Conservation (phyloP, 306 rosid genomes). For the Quercus suber region DNA sequence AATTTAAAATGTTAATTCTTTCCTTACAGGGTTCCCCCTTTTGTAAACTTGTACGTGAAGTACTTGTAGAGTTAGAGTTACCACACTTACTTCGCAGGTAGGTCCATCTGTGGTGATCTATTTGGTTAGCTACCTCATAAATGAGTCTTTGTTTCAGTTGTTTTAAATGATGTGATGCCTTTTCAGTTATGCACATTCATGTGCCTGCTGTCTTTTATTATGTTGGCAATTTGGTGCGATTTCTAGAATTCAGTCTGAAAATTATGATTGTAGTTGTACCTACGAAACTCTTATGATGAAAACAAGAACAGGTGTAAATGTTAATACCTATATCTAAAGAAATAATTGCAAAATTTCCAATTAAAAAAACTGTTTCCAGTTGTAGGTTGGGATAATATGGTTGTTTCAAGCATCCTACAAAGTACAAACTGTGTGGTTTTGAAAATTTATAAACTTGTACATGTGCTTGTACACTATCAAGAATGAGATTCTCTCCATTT, state of each 20-base stretch:
- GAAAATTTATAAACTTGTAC: not conserved
- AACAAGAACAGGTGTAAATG: not conserved
- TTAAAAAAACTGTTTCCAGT: not conserved
- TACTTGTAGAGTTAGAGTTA: conserved; percentile 83
- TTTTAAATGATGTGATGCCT: not conserved
- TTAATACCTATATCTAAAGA: not conserved
- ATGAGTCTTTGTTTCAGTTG: not conserved
- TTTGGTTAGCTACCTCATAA: conserved; percentile 2
- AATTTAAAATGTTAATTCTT: conserved; percentile 14
- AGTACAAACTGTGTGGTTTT: not conserved
- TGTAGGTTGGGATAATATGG: not conserved
- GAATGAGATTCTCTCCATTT: too few relatives aligned
- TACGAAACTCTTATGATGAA: not conserved
- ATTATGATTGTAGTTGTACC: not conserved
- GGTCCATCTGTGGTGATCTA: not conserved
- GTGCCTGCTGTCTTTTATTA: not conserved
- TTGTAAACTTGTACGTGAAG: conserved; percentile 95
- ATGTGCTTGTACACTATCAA: too few relatives aligned
- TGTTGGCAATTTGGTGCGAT: not conserved
- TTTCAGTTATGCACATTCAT: not conserved
- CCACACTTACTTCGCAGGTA: conserved; percentile 78
- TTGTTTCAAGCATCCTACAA: not conserved
- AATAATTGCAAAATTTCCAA: not conserved
- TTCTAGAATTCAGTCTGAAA: not conserved
- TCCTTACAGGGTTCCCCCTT: conserved; percentile 90